These are phyloP conservation scores for Apostasia shenzhenica DNA, from an alignment of 106 monocot genomes.

Conservation along the genomic window DNA sequence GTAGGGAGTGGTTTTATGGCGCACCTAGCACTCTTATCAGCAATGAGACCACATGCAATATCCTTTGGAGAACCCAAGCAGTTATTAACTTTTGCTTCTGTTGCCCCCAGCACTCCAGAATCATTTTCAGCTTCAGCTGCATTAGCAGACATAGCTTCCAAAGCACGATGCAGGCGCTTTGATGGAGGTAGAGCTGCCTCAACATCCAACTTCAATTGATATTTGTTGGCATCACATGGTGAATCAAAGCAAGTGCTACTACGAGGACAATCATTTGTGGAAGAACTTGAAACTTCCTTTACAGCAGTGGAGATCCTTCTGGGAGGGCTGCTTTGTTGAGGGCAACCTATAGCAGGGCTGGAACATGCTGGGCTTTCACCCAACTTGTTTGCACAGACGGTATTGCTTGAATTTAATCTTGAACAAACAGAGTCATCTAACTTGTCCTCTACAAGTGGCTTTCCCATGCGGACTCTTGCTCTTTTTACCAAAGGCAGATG, in stretches of 20 bases:
- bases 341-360: constrained; percentile 10
- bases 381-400: constrained; percentile 2
- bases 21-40: constrained; percentile 10
- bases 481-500: constrained; percentile 98
- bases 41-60: not conserved
- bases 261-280: constrained; percentile 15
- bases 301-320: constrained; percentile 5
- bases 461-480: constrained; percentile 86
- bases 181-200: constrained; percentile 98
- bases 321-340: constrained; percentile 4
- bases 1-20: constrained; percentile 2
- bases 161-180: constrained; percentile 94
- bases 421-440: constrained; percentile 13
- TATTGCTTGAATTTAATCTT: constrained; percentile 12
- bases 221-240: constrained; percentile 26
- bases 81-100: constrained; percentile 16
- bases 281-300: constrained; percentile 12
- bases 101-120: constrained; percentile 14
- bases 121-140: constrained; percentile 47
- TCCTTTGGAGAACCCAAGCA: constrained; percentile 7
- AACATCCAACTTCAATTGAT: constrained; percentile 32
- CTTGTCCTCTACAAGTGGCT: constrained; percentile 27
- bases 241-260: constrained; percentile 8
- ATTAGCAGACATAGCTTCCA: constrained; percentile 99
- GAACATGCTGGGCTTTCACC: constrained; percentile 5